Evolutionary conservation across 768 basidiomycete species (phyloP).

Genomic region (Russula virescens): DNA sequence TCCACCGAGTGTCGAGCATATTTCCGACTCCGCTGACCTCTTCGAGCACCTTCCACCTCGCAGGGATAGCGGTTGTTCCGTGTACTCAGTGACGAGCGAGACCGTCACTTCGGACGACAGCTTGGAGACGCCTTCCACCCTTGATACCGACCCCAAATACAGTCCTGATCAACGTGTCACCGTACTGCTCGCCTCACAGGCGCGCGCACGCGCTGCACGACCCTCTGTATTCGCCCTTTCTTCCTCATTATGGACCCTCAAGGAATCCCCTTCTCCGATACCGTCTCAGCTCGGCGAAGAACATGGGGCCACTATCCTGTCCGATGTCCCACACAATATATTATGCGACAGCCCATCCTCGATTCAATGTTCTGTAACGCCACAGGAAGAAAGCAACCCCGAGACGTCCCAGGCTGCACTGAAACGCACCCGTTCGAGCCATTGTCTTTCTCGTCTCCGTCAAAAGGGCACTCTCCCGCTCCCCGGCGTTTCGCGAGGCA

Average conservation of each 20-base stretch:
- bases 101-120: neutral
- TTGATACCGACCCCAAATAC: neutral
- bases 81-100: neutral
- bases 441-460: neutral
- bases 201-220: constrained; percentile 10
- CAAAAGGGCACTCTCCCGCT: neutral
- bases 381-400: neutral
- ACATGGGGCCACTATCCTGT: neutral
- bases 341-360: neutral
- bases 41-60: neutral
- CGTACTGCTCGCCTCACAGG: constrained; percentile 6
- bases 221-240: neutral
- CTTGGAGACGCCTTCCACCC: neutral
- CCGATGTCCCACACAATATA: neutral
- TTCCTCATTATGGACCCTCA: constrained; percentile 9
- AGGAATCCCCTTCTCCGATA: constrained; percentile 7
- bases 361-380: neutral
- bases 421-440: neutral
- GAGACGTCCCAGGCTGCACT: neutral
- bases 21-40: neutral
- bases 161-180: neutral
- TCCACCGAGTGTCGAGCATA: neutral
- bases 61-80: neutral
- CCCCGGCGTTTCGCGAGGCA: neutral
- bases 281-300: constrained; percentile 3